Evolutionary conservation across 1,284 basidiomycete genomes (phyloP), one percentile per base, ranked within the genome.

Genomic region (Ganoderma lingzhi): DNA sequence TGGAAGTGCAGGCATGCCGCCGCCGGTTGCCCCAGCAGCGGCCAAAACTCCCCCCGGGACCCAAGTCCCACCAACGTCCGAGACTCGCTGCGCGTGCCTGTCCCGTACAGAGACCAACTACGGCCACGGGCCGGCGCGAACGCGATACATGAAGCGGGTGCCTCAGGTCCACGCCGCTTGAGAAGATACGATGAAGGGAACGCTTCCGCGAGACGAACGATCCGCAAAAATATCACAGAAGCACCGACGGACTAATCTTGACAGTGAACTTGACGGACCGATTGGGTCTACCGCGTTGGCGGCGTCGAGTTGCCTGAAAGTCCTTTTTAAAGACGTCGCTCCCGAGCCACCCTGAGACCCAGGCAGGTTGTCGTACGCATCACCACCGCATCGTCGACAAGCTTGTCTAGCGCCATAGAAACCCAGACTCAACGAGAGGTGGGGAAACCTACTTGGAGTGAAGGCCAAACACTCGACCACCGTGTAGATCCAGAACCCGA

Each of bases 1-100:
- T 65, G 30, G 59, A 69, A 69, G 67, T 66, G 61, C 71, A 73
- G 72, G 72, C 41, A 68, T 65, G 70, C 68, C 67, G 60, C 70
- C 35, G 72, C 62, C 59, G 62, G 72, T 73, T 73, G 67, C 72
- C 72, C 72, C 72, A 58, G 59, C 70, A 48, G 68, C 66, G 64
- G 55, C 72, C 69, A 67, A 73, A 73, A 70, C 67, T 68, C 64
- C 70, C 72, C 72, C 72, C 64, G 69, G 37, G 67, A 58, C 61
- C 48, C 44, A 60, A 45, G 51, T 37, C 69, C 63, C 71, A 67
- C 71, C 66, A 56, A 65, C 71, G 69, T 64, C 71, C 71, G 64
- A 70, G 71, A 72, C 65, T 62, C 48, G 62, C 61, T 67, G 65
- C 67, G 65, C 55, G 64, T 56, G 51, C 66, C 71, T 61, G 69